phyloP scores from a whole-genome alignment of 495 filamentous ascomycete genomes.

The Trichoderma virens region DNA sequence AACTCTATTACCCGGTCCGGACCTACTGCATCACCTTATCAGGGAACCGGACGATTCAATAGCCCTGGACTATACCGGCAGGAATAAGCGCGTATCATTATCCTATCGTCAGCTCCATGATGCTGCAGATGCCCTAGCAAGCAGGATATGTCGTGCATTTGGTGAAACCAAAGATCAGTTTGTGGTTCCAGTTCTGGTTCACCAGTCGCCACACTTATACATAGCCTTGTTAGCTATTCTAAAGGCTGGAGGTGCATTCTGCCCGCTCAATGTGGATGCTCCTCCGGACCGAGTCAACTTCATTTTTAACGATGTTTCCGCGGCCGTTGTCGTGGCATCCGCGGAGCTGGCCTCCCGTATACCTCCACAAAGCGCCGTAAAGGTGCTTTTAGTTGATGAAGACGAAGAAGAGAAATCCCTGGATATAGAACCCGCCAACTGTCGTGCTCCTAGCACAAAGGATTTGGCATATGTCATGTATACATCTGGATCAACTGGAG shows the following conservation, averaged over 20 bases:
- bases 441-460: conserved; percentile 12
- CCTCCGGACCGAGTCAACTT: conserved; percentile 66
- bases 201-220: conserved; percentile 65
- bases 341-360: conserved; percentile 26
- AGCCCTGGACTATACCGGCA: conserved; percentile 49
- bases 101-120: conserved; percentile 55
- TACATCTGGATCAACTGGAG: conserved; percentile 83
- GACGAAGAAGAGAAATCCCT: conserved; percentile 8
- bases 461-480: conserved; percentile 85
- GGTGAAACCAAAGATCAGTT: conserved; percentile 18
- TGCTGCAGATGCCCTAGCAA: conserved; percentile 45
- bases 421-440: not conserved
- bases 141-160: conserved; percentile 32
- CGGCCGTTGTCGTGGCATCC: conserved; percentile 47
- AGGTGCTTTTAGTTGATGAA: not conserved
- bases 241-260: conserved; percentile 72
- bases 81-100: conserved; percentile 35
- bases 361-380: conserved; percentile 12
- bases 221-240: conserved; percentile 63
- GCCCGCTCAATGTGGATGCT: conserved; percentile 64
- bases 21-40: conserved; percentile 59
- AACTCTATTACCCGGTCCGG: conserved; percentile 46
- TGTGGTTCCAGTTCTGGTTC: conserved; percentile 65
- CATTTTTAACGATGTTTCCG: conserved; percentile 59
- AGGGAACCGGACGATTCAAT: not conserved